These are phyloP conservation scores for Paxillus rubicundulus DNA, from an alignment of 768 basidiomycete species.

Conservation along the genomic window DNA sequence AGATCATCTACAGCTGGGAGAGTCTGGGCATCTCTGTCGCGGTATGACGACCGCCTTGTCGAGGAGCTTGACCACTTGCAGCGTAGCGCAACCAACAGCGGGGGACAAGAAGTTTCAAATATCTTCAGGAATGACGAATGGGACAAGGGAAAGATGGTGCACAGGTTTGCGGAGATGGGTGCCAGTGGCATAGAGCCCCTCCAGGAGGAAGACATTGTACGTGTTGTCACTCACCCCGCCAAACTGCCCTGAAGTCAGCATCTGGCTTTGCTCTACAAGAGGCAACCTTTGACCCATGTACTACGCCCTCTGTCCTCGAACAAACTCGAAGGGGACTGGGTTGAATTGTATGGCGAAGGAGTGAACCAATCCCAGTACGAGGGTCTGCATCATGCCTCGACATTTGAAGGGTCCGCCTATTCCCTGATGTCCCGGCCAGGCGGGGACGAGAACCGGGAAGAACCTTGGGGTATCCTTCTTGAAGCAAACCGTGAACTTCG, in stretches of 20 bases:
- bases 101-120: conserved; percentile 34
- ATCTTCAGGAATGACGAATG: conserved; percentile 56
- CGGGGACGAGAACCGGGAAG: conserved; percentile 16
- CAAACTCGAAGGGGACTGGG: conserved; percentile 38
- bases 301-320: conserved; percentile 42
- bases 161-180: conserved; percentile 66
- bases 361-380: background rate
- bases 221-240: background rate
- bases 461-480: conserved; percentile 49
- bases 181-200: conserved; percentile 17
- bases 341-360: conserved; percentile 30
- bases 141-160: conserved; percentile 79
- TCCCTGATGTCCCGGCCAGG: background rate
- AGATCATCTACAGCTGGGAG: conserved; percentile 35
- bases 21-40: conserved; percentile 73
- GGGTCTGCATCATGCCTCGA: background rate
- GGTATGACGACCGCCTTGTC: conserved; percentile 74
- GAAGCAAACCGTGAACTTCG: conserved; percentile 68
- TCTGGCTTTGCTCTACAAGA: conserved; percentile 24
- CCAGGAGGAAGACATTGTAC: conserved; percentile 9
- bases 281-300: conserved; percentile 42
- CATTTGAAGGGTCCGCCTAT: conserved; percentile 2
- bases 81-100: conserved; percentile 38
- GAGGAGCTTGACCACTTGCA: conserved; percentile 64
- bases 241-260: conserved; percentile 16